Conservation (phyloP, 2,329 filamentous ascomycete species). For the Epichloe typhina region DNA sequence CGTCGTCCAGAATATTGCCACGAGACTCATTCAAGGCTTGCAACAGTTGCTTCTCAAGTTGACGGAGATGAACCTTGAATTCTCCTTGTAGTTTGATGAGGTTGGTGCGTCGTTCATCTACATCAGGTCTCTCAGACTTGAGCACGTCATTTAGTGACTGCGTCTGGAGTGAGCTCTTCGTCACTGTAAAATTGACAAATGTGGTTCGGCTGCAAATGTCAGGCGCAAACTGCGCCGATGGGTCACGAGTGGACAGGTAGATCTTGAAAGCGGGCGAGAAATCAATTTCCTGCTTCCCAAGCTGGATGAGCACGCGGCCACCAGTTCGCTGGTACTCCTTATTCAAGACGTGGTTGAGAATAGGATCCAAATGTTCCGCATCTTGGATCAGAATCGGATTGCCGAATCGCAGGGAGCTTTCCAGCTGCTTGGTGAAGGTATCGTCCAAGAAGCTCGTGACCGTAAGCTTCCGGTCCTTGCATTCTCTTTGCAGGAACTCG, state of each 20-base stretch:
- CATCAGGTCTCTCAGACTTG: conserved; percentile 92
- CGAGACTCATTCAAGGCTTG: conserved; percentile 95
- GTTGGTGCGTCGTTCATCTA: conserved; percentile 91
- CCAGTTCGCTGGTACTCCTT: conserved; percentile 99
- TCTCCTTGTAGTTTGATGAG: conserved; percentile 98
- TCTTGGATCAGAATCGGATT: conserved; percentile 98
- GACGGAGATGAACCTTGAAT: conserved; percentile 94
- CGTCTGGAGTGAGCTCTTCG: conserved; percentile 94
- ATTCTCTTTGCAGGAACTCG: conserved; percentile 90
- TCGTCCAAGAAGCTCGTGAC: conserved; percentile 97
- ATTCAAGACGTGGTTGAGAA: conserved; percentile 96
- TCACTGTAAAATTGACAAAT: conserved; percentile 98
- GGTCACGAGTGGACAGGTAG: conserved; percentile 89
- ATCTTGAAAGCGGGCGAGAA: conserved; percentile 95
- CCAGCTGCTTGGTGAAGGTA: conserved; percentile 93
- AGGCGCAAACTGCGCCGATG: conserved; percentile 86
- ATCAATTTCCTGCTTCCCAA: conserved; percentile 97
- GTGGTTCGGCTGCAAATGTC: conserved; percentile 97
- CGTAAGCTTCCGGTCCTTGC: conserved; percentile 82
- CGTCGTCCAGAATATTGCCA: conserved; percentile 95
- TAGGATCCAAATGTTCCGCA: conserved; percentile 90
- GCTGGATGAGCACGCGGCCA: conserved; percentile 92
- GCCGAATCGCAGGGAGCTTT: conserved; percentile 92
- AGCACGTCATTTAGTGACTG: conserved; percentile 95
- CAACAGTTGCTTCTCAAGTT: conserved; percentile 84